phyloP scores from a whole-genome alignment of 768 basidiomycete genomes.

The Tricholoma saponaceum region DNA sequence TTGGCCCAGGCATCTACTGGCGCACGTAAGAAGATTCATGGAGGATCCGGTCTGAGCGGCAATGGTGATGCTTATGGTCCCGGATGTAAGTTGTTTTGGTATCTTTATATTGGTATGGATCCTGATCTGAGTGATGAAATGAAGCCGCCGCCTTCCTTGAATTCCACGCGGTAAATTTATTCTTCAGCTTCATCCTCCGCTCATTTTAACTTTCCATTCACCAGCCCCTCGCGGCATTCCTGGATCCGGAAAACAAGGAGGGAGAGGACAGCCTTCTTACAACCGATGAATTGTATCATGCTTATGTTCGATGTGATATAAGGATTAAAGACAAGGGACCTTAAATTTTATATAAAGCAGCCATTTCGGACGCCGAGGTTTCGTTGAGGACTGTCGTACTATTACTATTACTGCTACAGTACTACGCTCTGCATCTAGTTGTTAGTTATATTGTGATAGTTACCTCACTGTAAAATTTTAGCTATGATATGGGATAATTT shows the following conservation, averaged over 20 bases:
- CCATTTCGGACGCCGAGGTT: too few relatives aligned
- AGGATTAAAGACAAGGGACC: constrained; percentile 19
- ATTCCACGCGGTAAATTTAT: constrained; percentile 54
- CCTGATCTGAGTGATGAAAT: background rate
- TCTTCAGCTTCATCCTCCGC: constrained; percentile 3
- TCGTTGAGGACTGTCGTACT: too few relatives aligned
- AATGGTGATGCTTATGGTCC: constrained; percentile 56
- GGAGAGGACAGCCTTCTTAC: constrained; percentile 65
- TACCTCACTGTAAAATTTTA: background rate
- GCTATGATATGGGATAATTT: background rate
- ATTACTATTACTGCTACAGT: background rate
- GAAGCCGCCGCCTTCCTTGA: constrained; percentile 64
- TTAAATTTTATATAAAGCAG: background rate
- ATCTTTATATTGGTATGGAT: background rate
- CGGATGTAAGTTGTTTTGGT: constrained; percentile 39
- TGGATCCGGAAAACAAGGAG: constrained; percentile 51
- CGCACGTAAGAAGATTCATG: constrained; percentile 70
- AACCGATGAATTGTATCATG: constrained; percentile 70
- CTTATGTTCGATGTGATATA: constrained; percentile 61
- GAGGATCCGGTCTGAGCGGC: constrained; percentile 57
- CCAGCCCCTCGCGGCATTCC: constrained; percentile 61
- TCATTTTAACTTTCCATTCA: background rate
- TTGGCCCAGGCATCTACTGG: constrained; percentile 42
- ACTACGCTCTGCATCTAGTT: too few relatives aligned
- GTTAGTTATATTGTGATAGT: background rate